Conservation (phyloP, 108 stramenopile genomes). For the Discostella pseudostelligera region DNA sequence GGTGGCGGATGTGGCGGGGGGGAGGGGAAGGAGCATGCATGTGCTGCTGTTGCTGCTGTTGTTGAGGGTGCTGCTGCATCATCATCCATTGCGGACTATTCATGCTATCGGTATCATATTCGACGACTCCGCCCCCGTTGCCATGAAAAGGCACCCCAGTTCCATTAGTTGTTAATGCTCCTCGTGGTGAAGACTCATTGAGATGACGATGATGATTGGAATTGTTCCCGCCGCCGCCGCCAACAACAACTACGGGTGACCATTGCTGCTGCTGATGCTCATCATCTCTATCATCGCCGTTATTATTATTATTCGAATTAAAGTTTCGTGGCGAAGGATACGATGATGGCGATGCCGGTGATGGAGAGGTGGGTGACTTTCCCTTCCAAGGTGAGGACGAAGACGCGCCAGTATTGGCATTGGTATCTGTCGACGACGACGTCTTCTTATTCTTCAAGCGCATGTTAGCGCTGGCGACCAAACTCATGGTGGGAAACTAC, state of each 20-base stretch:
- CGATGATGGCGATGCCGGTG: not conserved
- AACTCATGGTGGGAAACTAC: conserved; percentile 31
- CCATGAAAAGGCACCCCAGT: no score
- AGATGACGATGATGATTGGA: no score
- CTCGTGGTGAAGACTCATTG: no score
- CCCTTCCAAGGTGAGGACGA: not conserved
- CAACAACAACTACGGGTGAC: no score
- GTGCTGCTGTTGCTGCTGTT: conserved; percentile 5
- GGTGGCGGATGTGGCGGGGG: not conserved
- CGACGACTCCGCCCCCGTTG: no score
- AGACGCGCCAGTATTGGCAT: not conserved
- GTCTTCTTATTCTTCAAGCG: conserved; percentile 42
- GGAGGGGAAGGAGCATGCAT: not conserved
- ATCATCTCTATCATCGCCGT: no score
- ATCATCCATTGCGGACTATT: not conserved
- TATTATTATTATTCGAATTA: no score
- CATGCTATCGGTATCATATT: no score
- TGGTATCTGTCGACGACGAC: not conserved
- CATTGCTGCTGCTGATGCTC: no score
- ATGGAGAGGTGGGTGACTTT: no score
- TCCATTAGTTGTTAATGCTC: no score
- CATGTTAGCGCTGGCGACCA: conserved; percentile 44
- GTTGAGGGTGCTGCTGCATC: not conserved
- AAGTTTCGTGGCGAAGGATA: not conserved
- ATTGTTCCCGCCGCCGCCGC: no score